Evolutionary conservation across 805 yeast species (phyloP), one percentile per base, ranked within the genome.

Genomic region (Candida argentea): DNA sequence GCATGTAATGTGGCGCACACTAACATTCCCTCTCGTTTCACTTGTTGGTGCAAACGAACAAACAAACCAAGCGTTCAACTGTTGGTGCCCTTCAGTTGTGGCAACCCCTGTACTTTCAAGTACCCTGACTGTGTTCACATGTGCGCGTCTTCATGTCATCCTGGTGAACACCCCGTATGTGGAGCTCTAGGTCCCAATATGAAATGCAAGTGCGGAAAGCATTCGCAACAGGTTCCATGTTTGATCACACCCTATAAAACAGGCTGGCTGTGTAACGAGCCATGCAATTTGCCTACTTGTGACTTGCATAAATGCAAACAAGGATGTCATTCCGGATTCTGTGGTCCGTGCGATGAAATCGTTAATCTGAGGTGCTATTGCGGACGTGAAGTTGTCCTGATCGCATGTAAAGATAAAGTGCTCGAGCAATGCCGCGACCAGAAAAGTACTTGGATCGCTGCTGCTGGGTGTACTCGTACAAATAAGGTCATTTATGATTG

Each of bases 1-100:
- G 69, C 81, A 3, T 82, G 94, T 49, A 84, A 73, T 52, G 59
- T 52, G 26, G 71, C 56, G 18, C 55, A 59, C 28, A 58, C 53
- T 28, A 50, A 55, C 42, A 61, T 68, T 25, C 86, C 83, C 20
- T 65, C 52, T 37, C 65, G 50, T 22, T 77, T 70, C 50, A 70
- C 70, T 1, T 86, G 96, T 46, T 86, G 96, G 96, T 86, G 95
- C 61, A 89, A 87, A 1, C 79, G 82, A 42, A 69, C 67, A 3
- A 57, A 70, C 12, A 72, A 81, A 37, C 95, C 95, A 0, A 14
- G 25, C 14, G 52, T 65, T 1, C 74, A 77, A 41, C 52, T 63
- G 12, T 51, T 76, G 28, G 56, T 65, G 27, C 95, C 95, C 0
- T 91, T 86, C 39, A 77, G 91, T 27, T 87, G 96, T 62, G 95